These are phyloP conservation scores for Nothophytophthora sp. DNA, from an alignment of 352 stramenopile species.

Conservation along the genomic window DNA sequence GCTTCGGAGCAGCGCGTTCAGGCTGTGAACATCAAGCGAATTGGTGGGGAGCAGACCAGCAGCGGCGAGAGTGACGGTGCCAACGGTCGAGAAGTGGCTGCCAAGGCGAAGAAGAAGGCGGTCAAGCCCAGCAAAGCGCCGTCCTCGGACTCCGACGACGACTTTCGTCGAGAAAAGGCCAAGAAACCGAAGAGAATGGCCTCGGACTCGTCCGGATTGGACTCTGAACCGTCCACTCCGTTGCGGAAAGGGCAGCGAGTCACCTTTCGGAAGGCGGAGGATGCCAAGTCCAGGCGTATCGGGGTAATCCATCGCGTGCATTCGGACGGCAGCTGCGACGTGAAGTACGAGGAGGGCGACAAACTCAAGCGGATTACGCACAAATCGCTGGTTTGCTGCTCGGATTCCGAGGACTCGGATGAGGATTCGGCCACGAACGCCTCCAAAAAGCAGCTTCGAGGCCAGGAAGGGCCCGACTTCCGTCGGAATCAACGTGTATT, in stretches of 20 bases:
- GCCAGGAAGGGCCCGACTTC: slow-evolving; percentile 12
- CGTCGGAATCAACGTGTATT: slow-evolving; percentile 33
- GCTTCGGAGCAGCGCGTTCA: slow-evolving; percentile 25
- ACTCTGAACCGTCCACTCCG: slow-evolving; percentile 2
- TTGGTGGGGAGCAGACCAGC: slow-evolving; percentile 7
- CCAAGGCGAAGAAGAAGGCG: slow-evolving; percentile 9
- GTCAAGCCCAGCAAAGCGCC: no score
- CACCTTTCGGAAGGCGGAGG: slow-evolving; percentile 37
- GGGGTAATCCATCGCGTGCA: slow-evolving; percentile 39
- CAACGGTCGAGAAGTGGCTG: neutral
- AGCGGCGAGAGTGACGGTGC: slow-evolving; percentile 13
- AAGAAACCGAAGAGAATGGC: slow-evolving; percentile 15
- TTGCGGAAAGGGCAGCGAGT: slow-evolving; percentile 35
- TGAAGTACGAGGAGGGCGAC: slow-evolving; percentile 65
- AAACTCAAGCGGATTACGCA: slow-evolving; percentile 30
- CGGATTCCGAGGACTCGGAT: slow-evolving; percentile 35
- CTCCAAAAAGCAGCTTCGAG: neutral
- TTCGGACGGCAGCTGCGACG: slow-evolving; percentile 57
- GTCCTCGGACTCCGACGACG: slow-evolving; percentile 14
- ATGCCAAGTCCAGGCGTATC: slow-evolving; percentile 29
- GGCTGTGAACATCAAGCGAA: slow-evolving; percentile 11
- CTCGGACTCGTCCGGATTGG: slow-evolving; percentile 18
- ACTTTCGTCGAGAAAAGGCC: neutral
- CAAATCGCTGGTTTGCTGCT: slow-evolving; percentile 23
- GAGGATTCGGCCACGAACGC: slow-evolving; percentile 7